These are phyloP conservation scores for Camellia lanceoleosa DNA, from an alignment of 148 eudicot species.

Conservation along the genomic window DNA sequence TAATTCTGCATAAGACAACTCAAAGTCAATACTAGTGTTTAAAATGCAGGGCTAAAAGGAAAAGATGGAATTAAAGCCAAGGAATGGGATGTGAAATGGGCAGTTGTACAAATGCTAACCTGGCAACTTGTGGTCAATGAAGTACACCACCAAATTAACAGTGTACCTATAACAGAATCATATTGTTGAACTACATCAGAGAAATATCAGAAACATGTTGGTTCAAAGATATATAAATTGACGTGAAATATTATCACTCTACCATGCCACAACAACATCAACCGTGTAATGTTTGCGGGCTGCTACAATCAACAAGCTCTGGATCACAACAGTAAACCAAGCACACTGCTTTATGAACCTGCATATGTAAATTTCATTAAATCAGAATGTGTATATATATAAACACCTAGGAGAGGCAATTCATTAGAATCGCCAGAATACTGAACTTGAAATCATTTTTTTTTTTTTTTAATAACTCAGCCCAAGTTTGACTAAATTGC, in stretches of 20 bases:
- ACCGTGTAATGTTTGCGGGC: constrained; percentile 97
- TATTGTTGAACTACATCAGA: background rate
- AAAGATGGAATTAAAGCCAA: background rate
- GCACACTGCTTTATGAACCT: constrained; percentile 82
- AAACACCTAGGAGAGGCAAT: background rate
- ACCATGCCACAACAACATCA: constrained; percentile 93
- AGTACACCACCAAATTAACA: constrained; percentile 89
- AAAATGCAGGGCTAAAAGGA: background rate
- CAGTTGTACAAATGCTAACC: constrained; percentile 36
- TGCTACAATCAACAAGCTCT: constrained; percentile 89
- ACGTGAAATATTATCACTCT: constrained; percentile 1
- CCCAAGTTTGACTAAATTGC: background rate
- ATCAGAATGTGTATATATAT: background rate
- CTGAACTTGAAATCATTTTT: background rate
- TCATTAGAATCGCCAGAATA: background rate
- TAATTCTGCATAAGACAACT: constrained; percentile 51
- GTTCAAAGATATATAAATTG: background rate
- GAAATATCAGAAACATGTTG: background rate
- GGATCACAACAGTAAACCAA: constrained; percentile 68
- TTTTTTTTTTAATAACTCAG: background rate
- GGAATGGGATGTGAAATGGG: background rate
- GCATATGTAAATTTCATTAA: constrained; percentile 15
- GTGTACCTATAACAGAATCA: constrained; percentile 65
- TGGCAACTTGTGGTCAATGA: constrained; percentile 77
- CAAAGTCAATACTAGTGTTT: background rate